These are phyloP conservation scores for Radiomyces spectabilis DNA, from an alignment of 192 early-diverging fungal genomes.

Conservation along the genomic window DNA sequence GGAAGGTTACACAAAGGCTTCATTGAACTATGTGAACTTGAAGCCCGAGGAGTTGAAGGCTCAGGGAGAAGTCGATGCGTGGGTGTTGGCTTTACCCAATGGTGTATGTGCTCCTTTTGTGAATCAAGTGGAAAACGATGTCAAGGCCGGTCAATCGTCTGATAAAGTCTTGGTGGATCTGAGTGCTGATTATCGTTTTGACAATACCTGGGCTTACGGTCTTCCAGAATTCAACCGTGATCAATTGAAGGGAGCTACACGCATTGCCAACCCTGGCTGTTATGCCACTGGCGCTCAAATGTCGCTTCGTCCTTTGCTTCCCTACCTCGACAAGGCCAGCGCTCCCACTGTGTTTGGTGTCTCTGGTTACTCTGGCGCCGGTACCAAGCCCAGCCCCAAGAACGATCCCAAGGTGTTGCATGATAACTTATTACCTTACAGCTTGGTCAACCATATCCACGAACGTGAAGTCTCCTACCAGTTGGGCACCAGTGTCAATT, in stretches of 20 bases:
- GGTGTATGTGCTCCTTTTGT: slow-evolving; percentile 93
- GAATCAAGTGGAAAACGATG: slow-evolving; percentile 53
- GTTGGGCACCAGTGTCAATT: slow-evolving; percentile 57
- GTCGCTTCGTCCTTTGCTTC: slow-evolving; percentile 77
- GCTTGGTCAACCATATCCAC: slow-evolving; percentile 93
- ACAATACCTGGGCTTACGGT: slow-evolving; percentile 81
- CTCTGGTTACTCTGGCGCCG: slow-evolving; percentile 98
- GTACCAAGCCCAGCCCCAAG: slow-evolving; percentile 93
- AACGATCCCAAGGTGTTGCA: slow-evolving; percentile 83
- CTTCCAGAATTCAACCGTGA: slow-evolving; percentile 79
- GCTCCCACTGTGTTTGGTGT: slow-evolving; percentile 87
- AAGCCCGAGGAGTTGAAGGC: slow-evolving; percentile 50
- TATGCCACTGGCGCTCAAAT: slow-evolving; percentile 98
- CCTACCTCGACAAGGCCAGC: slow-evolving; percentile 42
- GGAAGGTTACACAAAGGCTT: slow-evolving; percentile 61
- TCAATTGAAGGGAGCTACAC: slow-evolving; percentile 49
- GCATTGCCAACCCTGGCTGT: slow-evolving; percentile 95
- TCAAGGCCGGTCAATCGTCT: slow-evolving; percentile 37
- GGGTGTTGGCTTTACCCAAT: slow-evolving; percentile 97
- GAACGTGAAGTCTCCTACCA: slow-evolving; percentile 87
- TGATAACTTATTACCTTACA: slow-evolving; percentile 90
- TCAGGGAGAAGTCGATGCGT: slow-evolving; percentile 73
- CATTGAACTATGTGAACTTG: slow-evolving; percentile 76
- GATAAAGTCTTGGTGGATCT: slow-evolving; percentile 80
- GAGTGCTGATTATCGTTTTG: slow-evolving; percentile 92